Evolutionary conservation across 176 grass and related monocot genomes (phyloP), one percentile per base, ranked within the genome.

Genomic region (Alopecurus myosuroides): DNA sequence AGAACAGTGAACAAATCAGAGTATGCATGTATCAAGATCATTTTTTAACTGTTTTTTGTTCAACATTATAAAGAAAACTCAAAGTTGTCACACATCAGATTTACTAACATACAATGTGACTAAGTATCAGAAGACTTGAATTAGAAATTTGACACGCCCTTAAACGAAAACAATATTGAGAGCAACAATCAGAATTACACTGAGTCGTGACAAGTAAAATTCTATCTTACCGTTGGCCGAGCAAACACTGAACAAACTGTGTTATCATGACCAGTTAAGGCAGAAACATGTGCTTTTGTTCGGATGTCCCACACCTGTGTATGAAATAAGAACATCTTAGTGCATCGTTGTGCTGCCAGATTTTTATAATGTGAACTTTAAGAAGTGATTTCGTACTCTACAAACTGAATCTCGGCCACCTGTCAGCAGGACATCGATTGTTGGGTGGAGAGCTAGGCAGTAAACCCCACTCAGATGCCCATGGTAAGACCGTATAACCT

Each of bases 391-490:
- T 51, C 78, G 80, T 99, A 96, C 97, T 88, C 97, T 90, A 75
- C 97, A 99, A 88, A 99, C 97, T 81, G 97, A 99, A 99, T 99
- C 93, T 82, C 97, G 84, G 50, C 97, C 97, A 61, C 97, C 93
- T 62, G 93, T 99, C 52, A 96, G 76, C 76, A 99, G 72, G 64
- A 99, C 68, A 92, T 99, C 91, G 61, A 99, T 96, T 70, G 97
- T 96, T 80, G 97, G 97, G 89, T 99, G 97, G 45, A 94, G 89
- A 64, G 97, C 93, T 56, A 99, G 84, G 81, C 97, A 99, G 87
- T 99, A 99, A 69, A 99, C 97, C 74, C 97, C 97, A 86, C 97
- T 99, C 55, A 99, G 70, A 91, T 99, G 97, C 42, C 97, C 97
- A 89, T 99, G 97, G 69, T 99, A 99, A 51, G 97, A 99, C 79